A percentile compares a stretch with the other conserved stretches of the same genome.
phyloP scores from a whole-genome alignment of 345 rosid genomes.

The Ricinus communis region DNA sequence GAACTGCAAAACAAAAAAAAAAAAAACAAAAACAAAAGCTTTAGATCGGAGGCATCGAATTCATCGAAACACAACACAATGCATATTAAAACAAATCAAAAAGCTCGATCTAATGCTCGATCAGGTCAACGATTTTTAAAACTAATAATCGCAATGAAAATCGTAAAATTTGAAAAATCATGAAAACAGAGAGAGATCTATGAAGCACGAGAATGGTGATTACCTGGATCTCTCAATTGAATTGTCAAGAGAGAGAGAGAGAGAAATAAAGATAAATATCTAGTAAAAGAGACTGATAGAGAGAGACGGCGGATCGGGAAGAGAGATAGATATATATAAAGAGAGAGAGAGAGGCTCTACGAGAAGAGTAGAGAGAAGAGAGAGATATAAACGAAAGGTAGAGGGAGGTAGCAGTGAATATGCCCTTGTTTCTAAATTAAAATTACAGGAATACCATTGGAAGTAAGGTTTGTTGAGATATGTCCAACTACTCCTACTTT shows the following conservation, averaged over 20 bases:
- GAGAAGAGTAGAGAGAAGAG: neutral
- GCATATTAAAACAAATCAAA: neutral
- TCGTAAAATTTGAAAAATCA: neutral
- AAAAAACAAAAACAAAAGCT: neutral
- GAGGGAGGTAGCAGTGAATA: neutral
- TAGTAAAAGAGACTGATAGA: neutral
- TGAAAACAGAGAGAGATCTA: neutral
- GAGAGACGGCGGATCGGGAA: constrained; percentile 7
- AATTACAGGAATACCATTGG: constrained; percentile 7
- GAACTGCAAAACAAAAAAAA: neutral
- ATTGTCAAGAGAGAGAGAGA: neutral
- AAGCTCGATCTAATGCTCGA: constrained; percentile 10
- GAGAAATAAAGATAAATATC: neutral
- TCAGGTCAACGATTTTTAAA: neutral
- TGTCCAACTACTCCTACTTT: neutral
- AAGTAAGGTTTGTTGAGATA: too few relatives aligned
- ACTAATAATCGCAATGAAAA: neutral
- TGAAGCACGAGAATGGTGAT: neutral
- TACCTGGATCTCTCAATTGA: constrained; percentile 17
- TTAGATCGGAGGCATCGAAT: constrained; percentile 25
- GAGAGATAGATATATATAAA: too few relatives aligned
- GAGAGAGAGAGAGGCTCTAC: neutral
- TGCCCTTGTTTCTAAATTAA: neutral
- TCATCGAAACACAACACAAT: constrained; percentile 12
- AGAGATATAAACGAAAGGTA: neutral